Evolutionary conservation across 345 rosid species (phyloP), one percentile per base, ranked within the genome.

Genomic region (Carallia pectinifolia): DNA sequence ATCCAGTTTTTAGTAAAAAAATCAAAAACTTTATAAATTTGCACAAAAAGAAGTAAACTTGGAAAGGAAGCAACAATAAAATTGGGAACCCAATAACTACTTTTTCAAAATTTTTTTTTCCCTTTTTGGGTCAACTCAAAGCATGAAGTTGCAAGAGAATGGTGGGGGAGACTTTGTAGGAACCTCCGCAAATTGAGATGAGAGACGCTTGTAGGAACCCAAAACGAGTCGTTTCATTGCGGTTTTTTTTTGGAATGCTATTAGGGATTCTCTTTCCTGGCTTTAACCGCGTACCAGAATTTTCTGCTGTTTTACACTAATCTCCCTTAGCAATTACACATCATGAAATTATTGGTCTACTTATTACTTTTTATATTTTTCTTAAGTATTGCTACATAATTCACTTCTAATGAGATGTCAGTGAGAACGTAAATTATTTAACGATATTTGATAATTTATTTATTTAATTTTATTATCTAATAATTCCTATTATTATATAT

Each of bases 1-100:
- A 69, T 27, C 60, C 54, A 53, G 69, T 56, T 36, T 58, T 54
- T 52, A 36, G 12, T 64, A 73, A 73, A 65, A 17, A 1, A 56
- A 9, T 8, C 60, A 7, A 9, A 56, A 30, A 27, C 50, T 3
- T 12, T 44, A 44, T 0, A 44, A 44, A 10, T 44, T 44, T 44
- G 31, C 60, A 9, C 15, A 3, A 56, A 23, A 27, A 56, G 60
- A 15, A 56, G 33, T 9, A 23, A 27, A 30, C 60, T 30, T 27
- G 60, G 33, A 56, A 27, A 56, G 15, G 31, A 30, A 56, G 60
- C 60, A 56, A 56, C 33, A 27, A 10, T 30, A 56, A 27, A 27
- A 12, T 44, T 44, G 17, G 17, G 3, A 44, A 10, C 16, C 50
- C 48, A 0, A 44, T 13, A 40, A 44, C 5, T 4, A 44, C 17